Conservation (phyloP, 352 stramenopile species). For the Phytopythium montanum region DNA sequence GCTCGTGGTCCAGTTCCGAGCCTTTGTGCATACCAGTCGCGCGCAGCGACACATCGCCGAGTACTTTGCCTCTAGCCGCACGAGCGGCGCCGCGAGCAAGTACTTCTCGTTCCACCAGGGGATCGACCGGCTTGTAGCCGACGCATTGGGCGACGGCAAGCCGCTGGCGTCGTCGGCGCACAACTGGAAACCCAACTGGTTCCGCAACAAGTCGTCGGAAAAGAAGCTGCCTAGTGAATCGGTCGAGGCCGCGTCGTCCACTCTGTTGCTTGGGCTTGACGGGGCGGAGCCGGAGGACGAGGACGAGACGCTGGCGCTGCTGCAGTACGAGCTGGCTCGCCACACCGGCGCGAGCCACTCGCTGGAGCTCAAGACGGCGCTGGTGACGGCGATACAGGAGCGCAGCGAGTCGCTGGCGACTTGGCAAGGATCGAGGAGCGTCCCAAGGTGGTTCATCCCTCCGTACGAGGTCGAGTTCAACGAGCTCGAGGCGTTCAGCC, state of each 20-base stretch:
- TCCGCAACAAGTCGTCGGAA: slow-evolving; percentile 13
- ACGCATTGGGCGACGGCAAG: slow-evolving; percentile 8
- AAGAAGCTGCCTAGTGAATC: slow-evolving; percentile 11
- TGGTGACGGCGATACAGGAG: slow-evolving; percentile 13
- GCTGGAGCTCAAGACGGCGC: slow-evolving; percentile 15
- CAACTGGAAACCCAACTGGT: slow-evolving; percentile 28
- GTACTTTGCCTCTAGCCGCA: slow-evolving; percentile 14
- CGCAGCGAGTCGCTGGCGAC: slow-evolving; percentile 8
- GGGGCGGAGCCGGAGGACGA: slow-evolving; percentile 9
- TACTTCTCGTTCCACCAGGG: slow-evolving; percentile 32
- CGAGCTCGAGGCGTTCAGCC: slow-evolving; percentile 16
- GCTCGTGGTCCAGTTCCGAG: slow-evolving; percentile 15
- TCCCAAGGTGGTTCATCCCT: slow-evolving; percentile 32
- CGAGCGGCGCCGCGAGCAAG: slow-evolving; percentile 15
- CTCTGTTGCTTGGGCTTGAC: slow-evolving; percentile 18
- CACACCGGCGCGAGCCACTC: slow-evolving; percentile 19
- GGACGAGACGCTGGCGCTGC: slow-evolving; percentile 23
- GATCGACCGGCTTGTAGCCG: slow-evolving; percentile 17
- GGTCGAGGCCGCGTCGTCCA: background rate
- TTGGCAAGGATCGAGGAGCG: background rate
- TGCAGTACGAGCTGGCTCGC: slow-evolving; percentile 26
- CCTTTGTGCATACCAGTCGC: slow-evolving; percentile 10
- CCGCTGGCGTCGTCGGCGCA: slow-evolving; percentile 9
- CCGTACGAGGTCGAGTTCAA: slow-evolving; percentile 33
- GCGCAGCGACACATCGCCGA: slow-evolving; percentile 15